Base-by-base conservation (phyloP, 2,329 filamentous ascomycete species). In the Verticillium nubilum region DNA sequence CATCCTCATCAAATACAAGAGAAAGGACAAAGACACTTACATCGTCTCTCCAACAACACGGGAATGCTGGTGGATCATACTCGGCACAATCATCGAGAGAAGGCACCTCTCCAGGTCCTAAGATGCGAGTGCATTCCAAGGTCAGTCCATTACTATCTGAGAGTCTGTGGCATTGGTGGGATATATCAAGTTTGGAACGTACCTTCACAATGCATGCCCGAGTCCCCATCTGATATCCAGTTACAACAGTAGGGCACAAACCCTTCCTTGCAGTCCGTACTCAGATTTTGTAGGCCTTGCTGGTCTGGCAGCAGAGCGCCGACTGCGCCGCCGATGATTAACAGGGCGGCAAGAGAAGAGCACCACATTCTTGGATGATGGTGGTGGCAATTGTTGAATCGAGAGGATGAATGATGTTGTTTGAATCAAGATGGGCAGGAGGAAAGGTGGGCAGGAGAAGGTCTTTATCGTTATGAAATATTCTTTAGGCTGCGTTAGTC, bases 71-170 rank as follows among this genome's bases (percentile, higher is more conserved):
- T 12, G 23, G 50, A 13, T 28, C 25, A 56, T 35, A 4, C 19
- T 47, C 33, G 47, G 42, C 42, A 25, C 54, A 52, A 33, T 56
- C 25, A 33, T 57, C 29, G 37, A 61, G 56, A 33, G 54, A 61
- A 10, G 54, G 28, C 23, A 42, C 19, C 1, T 54, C 23, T 23
- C 54, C 57, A 3, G 52, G 13, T 17, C 27, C 59, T 9, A 28
- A 57, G 33, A 37, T 42, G 3, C 3, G 13, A 33, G 6, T 12
- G 17, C n/a, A 42, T 42, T 17, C 5, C 35, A 5, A 7, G 6
- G 4, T 33, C 35, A 42, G n/a, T 23, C 0, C 1, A 42, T 19
- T 9, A 19, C 15, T 42, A 42, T 2, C 3, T 19, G 15, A 5
- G 6, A 31, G 29, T 19, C 15, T 42, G 17, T n/a, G 2, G 1